Percentiles rank a stretch among this genome's conserved stretches.
Conservation (phyloP, 2,329 filamentous ascomycete genomes). For the Aspergillus transmontanensis region DNA sequence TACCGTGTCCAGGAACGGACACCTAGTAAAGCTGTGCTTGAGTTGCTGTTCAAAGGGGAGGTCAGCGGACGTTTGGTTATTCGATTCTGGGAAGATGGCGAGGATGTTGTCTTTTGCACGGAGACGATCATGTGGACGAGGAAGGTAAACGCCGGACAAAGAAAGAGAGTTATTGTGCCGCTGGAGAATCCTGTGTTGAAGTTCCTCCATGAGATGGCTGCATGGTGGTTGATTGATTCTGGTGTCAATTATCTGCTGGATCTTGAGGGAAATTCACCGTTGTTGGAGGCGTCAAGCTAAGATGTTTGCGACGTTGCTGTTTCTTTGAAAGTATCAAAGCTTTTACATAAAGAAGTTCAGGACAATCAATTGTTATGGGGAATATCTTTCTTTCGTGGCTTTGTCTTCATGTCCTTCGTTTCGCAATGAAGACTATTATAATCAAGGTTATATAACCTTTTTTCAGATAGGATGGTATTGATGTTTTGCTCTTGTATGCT, state of each 20-base stretch:
- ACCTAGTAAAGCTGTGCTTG: slow-evolving; percentile 34
- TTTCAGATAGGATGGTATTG: not conserved
- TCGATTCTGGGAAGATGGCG: slow-evolving; percentile 21
- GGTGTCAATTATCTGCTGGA: slow-evolving; percentile 34
- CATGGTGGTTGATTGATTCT: slow-evolving; percentile 42
- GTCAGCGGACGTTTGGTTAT: slow-evolving; percentile 29
- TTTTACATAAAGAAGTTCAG: not conserved
- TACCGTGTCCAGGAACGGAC: slow-evolving; percentile 32
- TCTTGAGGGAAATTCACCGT: slow-evolving; percentile 10
- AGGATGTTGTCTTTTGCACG: slow-evolving; percentile 26
- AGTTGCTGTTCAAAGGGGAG: slow-evolving; percentile 23
- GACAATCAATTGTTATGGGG: not conserved
- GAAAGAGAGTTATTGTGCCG: slow-evolving; percentile 22
- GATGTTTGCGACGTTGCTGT: not conserved
- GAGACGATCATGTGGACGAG: slow-evolving; percentile 37
- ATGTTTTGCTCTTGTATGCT: not conserved
- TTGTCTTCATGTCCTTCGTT: not conserved
- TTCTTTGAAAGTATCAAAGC: not conserved
- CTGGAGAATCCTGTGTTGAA: slow-evolving; percentile 31
- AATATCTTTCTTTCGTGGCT: not conserved
- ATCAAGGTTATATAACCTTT: not conserved
- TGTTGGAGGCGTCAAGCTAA: not conserved
- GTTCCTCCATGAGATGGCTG: slow-evolving; percentile 36
- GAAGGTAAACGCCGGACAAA: slow-evolving; percentile 6
- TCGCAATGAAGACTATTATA: not conserved